Conservation (phyloP, 192 early-diverging fungal genomes). For the Podila clonocystis region DNA sequence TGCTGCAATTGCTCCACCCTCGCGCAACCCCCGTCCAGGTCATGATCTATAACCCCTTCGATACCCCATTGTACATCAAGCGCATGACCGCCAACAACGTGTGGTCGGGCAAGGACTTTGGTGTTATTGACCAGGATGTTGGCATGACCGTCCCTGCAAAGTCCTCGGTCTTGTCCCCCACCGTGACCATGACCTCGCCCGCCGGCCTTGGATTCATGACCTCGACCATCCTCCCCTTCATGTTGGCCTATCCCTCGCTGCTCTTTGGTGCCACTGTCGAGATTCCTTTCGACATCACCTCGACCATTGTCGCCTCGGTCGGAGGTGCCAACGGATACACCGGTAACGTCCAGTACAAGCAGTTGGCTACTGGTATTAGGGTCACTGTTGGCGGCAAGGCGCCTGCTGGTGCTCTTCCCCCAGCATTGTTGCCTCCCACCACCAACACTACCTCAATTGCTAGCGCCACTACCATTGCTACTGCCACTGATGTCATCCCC, state of each 20-base stretch:
- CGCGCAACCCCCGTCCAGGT: constrained; percentile 52
- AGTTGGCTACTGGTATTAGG: constrained; percentile 13
- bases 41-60: constrained; percentile 64
- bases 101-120: constrained; percentile 54
- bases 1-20: constrained; percentile 16
- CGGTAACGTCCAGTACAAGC: constrained; percentile 32
- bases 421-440: no score
- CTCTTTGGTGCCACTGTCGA: constrained; percentile 5
- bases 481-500: background rate
- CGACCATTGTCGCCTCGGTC: constrained; percentile 21
- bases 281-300: constrained; percentile 28
- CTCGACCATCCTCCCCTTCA: constrained; percentile 18
- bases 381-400: constrained; percentile 14
- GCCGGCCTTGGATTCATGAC: constrained; percentile 24
- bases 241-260: constrained; percentile 15
- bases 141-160: constrained; percentile 44
- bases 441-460: background rate
- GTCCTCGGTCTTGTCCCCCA: constrained; percentile 14
- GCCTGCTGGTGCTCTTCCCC: background rate
- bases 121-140: constrained; percentile 57
- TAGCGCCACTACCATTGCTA: background rate
- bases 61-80: constrained; percentile 56
- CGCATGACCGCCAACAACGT: constrained; percentile 47
- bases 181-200: constrained; percentile 26
- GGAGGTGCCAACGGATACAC: constrained; percentile 31